Base-by-base conservation (phyloP, 495 filamentous ascomycete species). In the Podospora sp. region DNA sequence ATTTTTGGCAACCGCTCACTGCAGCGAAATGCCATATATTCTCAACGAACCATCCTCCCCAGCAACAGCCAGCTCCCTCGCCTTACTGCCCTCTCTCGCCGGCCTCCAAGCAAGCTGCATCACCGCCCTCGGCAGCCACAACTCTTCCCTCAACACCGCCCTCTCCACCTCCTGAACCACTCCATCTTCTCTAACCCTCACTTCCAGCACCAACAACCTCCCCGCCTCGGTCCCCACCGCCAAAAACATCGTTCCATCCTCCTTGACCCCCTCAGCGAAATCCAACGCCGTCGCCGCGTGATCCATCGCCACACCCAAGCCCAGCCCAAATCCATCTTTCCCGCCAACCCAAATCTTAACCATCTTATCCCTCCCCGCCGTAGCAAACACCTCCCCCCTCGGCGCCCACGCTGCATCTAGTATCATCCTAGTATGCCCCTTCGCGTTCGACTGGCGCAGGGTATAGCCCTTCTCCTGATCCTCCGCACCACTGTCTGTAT, bases 381-480 rank as follows among this genome's bases (percentile, higher is more conserved):
- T 98, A 1, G 89, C 92, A 79, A 98, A 99, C 6, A 88, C 74
- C 52, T 68, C 40, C 27, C 27, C 20, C 52, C 25, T 0, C 16
- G 92, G 91, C 11, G 89, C 88, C 94, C 95, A 99, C 9, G 88
- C 85, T 4, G 87, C 88, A 73, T 91, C 92, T 22, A 97, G 80
- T 51, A 99, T 91, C 92, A 98, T 97, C 62, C 95, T 81, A 21
- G 90, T 83, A 77, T 99, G 95, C 1, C 90, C 94, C 78, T 95
- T 97, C 0, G 89, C 86, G 68, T 95, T 92, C 8, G 85, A 81
- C 53, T 87, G 77, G 20, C 82, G 66, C 2, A 90, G 78, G 51
- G 74, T 79, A 65, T 90, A 96, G 21, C 69, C 69, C 12, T 61
- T 74, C 2, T 74, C 72, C 46, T 72, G 73, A 52, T 86, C 80